Evolutionary conservation across 2,329 filamentous ascomycete species (phyloP).

Genomic region (Talaromyces sp.): DNA sequence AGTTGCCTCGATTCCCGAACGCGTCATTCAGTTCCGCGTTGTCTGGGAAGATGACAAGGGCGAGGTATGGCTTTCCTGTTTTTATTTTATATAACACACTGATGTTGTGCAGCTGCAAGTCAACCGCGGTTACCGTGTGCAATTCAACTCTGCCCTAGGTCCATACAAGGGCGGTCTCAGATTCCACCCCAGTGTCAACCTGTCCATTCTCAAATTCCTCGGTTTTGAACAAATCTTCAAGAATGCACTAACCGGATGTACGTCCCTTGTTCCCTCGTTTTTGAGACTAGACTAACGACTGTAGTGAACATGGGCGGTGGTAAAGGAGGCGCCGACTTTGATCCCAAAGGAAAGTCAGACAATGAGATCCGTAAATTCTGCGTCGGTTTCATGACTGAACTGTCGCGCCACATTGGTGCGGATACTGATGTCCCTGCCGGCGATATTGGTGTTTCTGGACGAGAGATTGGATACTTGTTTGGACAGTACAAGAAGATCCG

Average conservation of each 20-base stretch:
- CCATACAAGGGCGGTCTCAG: constrained; percentile 97
- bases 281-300: background rate
- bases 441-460: constrained; percentile 89
- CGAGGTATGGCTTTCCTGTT: constrained; percentile 30
- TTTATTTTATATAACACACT: background rate
- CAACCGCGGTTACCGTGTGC: constrained; percentile 93
- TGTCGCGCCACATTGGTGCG: constrained; percentile 92
- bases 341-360: constrained; percentile 98
- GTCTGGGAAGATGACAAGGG: constrained; percentile 95
- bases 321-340: constrained; percentile 97
- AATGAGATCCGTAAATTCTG: constrained; percentile 98
- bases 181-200: constrained; percentile 76
- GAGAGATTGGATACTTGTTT: constrained; percentile 93
- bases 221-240: constrained; percentile 99
- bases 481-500: constrained; percentile 84
- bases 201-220: constrained; percentile 84
- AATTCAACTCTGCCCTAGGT: constrained; percentile 96
- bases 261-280: constrained; percentile 39
- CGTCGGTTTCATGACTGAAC: constrained; percentile 90
- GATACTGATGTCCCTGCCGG: constrained; percentile 95
- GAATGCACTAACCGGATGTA: constrained; percentile 93
- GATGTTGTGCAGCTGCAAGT: constrained; percentile 62
- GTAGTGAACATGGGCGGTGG: constrained; percentile 90
- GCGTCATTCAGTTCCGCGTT: constrained; percentile 94
- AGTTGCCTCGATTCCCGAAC: constrained; percentile 87